Conservation (phyloP, 148 eudicot species). For the Rhododendron vialii region DNA sequence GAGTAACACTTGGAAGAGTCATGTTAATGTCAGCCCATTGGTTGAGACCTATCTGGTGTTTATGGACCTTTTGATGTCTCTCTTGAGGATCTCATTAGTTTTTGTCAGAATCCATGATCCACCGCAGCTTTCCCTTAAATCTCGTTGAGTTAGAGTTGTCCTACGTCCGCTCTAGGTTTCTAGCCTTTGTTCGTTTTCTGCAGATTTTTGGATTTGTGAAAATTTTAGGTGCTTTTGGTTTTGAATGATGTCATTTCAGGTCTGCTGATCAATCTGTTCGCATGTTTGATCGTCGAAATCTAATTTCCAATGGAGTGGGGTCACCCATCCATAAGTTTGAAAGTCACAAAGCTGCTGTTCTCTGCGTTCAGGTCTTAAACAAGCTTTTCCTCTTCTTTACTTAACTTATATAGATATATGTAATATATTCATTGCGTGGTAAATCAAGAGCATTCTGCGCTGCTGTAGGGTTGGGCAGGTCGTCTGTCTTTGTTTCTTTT, state of each 20-base stretch:
- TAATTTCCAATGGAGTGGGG: slow-evolving; percentile 60
- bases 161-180: background rate
- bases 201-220: background rate
- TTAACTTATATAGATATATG: background rate
- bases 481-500: background rate
- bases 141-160: background rate
- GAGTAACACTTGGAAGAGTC: background rate
- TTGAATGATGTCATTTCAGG: slow-evolving; percentile 35
- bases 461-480: slow-evolving; percentile 9
- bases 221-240: slow-evolving; percentile 4
- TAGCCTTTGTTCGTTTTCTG: background rate
- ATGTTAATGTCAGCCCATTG: background rate
- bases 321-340: slow-evolving; percentile 79
- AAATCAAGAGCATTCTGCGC: background rate
- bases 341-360: slow-evolving; percentile 89
- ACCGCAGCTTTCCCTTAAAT: background rate
- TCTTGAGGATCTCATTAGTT: background rate
- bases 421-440: background rate
- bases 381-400: background rate
- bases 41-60: background rate
- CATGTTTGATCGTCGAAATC: slow-evolving; percentile 81
- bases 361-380: slow-evolving; percentile 73
- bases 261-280: slow-evolving; percentile 83
- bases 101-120: background rate
- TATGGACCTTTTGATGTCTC: background rate